These are phyloP conservation scores for Linaria vulgaris DNA, from an alignment of 257 asterid genomes.

Conservation along the genomic window DNA sequence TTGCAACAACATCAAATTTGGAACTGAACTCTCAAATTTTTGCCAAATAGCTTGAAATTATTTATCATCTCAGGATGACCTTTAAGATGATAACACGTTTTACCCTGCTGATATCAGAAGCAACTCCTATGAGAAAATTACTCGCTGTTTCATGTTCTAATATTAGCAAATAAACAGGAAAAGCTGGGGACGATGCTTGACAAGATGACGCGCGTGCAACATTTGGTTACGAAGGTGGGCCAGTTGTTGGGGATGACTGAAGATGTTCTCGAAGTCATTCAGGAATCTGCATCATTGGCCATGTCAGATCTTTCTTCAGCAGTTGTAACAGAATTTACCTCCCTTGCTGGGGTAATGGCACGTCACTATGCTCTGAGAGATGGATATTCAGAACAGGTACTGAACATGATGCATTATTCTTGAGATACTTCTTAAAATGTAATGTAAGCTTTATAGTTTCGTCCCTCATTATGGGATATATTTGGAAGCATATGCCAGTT, in stretches of 20 bases:
- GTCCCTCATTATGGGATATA: background rate
- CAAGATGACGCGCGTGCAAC: slow-evolving; percentile 78
- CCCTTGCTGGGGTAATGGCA: slow-evolving; percentile 91
- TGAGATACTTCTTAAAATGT: slow-evolving; percentile 4
- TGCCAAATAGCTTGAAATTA: slow-evolving; percentile 11
- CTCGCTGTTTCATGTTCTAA: slow-evolving; percentile 20
- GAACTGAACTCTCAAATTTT: background rate
- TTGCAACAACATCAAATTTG: slow-evolving; percentile 1
- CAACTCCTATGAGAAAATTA: slow-evolving; percentile 6
- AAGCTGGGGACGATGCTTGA: slow-evolving; percentile 94
- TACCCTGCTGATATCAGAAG: slow-evolving; percentile 9
- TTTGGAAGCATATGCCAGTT: background rate
- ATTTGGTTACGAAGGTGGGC: slow-evolving; percentile 66
- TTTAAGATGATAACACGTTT: slow-evolving; percentile 9
- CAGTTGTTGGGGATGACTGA: slow-evolving; percentile 50
- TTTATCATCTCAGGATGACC: slow-evolving; percentile 18
- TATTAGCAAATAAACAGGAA: slow-evolving; percentile 50
- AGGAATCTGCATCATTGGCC: slow-evolving; percentile 78
- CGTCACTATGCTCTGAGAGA: slow-evolving; percentile 96
- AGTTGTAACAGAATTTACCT: slow-evolving; percentile 89
- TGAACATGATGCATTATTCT: slow-evolving; percentile 16
- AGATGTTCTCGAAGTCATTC: slow-evolving; percentile 52
- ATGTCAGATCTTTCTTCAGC: slow-evolving; percentile 93
- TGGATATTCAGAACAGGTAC: slow-evolving; percentile 84
- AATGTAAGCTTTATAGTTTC: background rate